A percentile compares a stretch with the other conserved stretches of the same genome.
Evolutionary conservation across 148 eudicot species (phyloP).

Genomic region (Persicaria tinctoria): DNA sequence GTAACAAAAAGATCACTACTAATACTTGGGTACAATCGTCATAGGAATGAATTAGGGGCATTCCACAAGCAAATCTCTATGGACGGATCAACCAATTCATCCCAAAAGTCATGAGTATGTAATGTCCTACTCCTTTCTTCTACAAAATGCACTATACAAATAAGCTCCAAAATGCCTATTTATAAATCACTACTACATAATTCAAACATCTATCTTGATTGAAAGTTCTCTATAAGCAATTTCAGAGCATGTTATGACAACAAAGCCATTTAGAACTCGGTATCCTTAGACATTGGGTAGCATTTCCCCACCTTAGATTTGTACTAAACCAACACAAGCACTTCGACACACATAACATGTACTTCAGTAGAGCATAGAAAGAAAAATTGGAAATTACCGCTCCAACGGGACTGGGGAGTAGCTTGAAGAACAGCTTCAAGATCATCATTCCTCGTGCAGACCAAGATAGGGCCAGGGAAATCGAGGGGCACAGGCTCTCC

Average conservation of each 20-base stretch:
- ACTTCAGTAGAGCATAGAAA: not conserved
- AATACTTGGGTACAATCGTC: too few relatives aligned
- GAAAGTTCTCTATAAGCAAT: not conserved
- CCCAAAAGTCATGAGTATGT: not conserved
- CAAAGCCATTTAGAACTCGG: not conserved
- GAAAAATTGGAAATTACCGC: conserved; percentile 31
- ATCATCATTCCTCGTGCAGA: conserved; percentile 92
- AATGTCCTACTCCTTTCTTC: not conserved
- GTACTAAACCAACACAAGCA: conserved; percentile 1
- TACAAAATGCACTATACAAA: not conserved
- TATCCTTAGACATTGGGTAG: too few relatives aligned
- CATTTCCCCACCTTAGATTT: not conserved
- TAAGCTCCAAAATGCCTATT: not conserved
- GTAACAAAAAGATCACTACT: too few relatives aligned
- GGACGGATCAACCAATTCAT: not conserved
- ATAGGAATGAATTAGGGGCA: not conserved
- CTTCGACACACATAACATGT: not conserved
- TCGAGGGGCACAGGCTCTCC: conserved; percentile 75
- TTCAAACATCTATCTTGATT: not conserved
- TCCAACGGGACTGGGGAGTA: conserved; percentile 81
- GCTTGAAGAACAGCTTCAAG: conserved; percentile 80
- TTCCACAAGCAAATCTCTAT: not conserved
- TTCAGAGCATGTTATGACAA: not conserved
- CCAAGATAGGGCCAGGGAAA: conserved; percentile 79
- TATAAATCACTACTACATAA: not conserved